Conservation (phyloP, 768 basidiomycete genomes). For the Cytidiella melzeri region DNA sequence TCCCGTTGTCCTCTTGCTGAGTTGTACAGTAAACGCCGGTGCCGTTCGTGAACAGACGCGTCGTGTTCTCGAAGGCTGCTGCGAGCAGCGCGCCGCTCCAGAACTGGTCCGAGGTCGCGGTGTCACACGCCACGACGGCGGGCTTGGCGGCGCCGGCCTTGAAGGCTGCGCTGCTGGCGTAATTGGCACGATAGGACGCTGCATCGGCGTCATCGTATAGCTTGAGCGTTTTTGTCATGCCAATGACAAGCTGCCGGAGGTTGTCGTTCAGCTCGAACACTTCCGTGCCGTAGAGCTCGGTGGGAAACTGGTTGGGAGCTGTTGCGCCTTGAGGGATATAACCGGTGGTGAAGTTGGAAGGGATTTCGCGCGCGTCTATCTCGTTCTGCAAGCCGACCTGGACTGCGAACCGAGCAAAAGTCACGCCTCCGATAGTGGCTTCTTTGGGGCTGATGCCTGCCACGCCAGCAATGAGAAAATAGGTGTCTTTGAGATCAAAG, state of each 20-base stretch:
- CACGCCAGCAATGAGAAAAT: conserved; percentile 38
- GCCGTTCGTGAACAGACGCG: conserved; percentile 29
- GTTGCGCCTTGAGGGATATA: conserved; percentile 30
- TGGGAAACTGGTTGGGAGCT: conserved; percentile 23
- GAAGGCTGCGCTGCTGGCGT: conserved; percentile 19
- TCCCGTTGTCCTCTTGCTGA: conserved; percentile 37
- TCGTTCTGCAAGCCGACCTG: conserved; percentile 36
- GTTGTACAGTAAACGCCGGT: conserved; percentile 28
- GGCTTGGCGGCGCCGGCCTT: conserved; percentile 28
- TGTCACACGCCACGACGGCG: conserved; percentile 29
- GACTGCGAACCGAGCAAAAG: conserved; percentile 34
- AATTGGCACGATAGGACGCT: conserved; percentile 26
- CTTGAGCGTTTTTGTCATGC: conserved; percentile 23
- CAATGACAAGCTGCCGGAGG: conserved; percentile 28
- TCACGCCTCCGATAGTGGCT: conserved; percentile 33
- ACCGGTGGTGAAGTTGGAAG: conserved; percentile 30
- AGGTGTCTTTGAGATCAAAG: conserved; percentile 35
- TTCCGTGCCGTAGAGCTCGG: conserved; percentile 36
- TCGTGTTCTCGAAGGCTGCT: conserved; percentile 24
- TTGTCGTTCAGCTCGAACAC: conserved; percentile 40
- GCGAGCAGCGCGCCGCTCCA: conserved; percentile 32
- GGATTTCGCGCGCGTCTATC: conserved; percentile 37
- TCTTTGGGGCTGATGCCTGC: conserved; percentile 34
- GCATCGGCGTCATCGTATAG: conserved; percentile 29
- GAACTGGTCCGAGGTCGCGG: conserved; percentile 32